phyloP scores from a whole-genome alignment of 164 flowering plant genomes.

The Nymphaea thermarum region DNA sequence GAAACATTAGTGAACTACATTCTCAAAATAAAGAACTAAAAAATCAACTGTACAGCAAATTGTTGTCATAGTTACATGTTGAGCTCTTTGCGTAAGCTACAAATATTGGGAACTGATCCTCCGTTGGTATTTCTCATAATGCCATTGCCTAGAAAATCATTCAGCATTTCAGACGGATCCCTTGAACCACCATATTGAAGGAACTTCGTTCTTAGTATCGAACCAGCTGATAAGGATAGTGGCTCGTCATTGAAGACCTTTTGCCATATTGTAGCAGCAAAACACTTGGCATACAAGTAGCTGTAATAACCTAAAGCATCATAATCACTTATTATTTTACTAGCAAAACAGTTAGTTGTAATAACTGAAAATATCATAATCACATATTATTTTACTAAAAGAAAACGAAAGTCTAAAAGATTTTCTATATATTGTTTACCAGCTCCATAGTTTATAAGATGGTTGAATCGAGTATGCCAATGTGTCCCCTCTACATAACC shows the following conservation, averaged over 20 bases:
- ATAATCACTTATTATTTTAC: background rate
- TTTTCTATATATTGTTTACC: slow-evolving; percentile 22
- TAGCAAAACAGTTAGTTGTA: slow-evolving; percentile 60
- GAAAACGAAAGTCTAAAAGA: slow-evolving; percentile 4
- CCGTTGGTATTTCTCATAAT: slow-evolving; percentile 29
- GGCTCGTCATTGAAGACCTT: slow-evolving; percentile 77
- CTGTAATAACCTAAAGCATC: slow-evolving; percentile 67
- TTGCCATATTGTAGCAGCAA: slow-evolving; percentile 86
- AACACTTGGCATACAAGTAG: slow-evolving; percentile 88
- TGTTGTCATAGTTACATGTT: slow-evolving; percentile 9
- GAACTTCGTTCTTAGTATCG: slow-evolving; percentile 54
- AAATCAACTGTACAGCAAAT: background rate
- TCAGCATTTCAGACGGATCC: slow-evolving; percentile 57
- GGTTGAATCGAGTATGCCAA: slow-evolving; percentile 89
- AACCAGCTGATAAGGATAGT: slow-evolving; percentile 54
- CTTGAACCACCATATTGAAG: slow-evolving; percentile 91
- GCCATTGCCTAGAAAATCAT: slow-evolving; percentile 55
- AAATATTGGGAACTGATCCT: slow-evolving; percentile 60
- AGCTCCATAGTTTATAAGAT: slow-evolving; percentile 85
- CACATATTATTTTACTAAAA: background rate
- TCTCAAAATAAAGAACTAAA: background rate
- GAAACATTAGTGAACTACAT: background rate
- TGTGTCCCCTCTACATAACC: slow-evolving; percentile 87
- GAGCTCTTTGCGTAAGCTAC: slow-evolving; percentile 52
- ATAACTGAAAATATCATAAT: slow-evolving; percentile 41